These are phyloP conservation scores for Senna siamea DNA, from an alignment of 306 rosid genomes.

Conservation along the genomic window DNA sequence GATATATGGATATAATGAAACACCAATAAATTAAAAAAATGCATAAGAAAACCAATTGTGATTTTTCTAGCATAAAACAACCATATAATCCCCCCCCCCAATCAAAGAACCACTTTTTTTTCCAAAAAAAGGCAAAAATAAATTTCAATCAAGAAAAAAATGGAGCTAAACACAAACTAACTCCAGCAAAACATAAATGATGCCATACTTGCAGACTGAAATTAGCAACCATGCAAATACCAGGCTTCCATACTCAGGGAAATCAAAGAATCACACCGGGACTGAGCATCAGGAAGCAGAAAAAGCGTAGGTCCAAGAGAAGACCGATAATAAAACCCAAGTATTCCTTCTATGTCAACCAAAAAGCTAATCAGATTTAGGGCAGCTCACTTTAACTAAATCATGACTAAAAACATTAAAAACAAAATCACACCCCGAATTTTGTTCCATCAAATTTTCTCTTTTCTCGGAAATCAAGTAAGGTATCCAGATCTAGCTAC, in stretches of 20 bases:
- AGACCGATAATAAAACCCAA: background rate
- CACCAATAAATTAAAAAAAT: too few species aligned
- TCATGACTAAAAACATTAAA: background rate
- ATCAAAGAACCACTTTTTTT: too few species aligned
- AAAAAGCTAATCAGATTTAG: background rate
- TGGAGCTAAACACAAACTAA: background rate
- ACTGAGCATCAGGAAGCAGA: background rate
- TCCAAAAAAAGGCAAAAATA: background rate
- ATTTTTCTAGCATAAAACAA: background rate
- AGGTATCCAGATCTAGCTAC: slow-evolving; percentile 5
- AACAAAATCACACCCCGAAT: background rate
- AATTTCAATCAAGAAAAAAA: slow-evolving; percentile 27
- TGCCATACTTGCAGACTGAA: too few species aligned
- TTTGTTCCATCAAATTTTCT: background rate
- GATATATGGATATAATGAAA: too few species aligned
- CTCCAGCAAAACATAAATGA: too few species aligned
- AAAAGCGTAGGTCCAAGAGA: too few species aligned
- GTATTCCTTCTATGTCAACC: background rate
- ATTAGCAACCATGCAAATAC: background rate
- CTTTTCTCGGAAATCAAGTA: background rate
- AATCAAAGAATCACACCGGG: background rate
- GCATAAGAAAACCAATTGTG: background rate
- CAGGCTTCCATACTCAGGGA: background rate
- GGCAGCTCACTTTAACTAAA: background rate
- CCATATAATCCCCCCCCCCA: background rate